Conservation (phyloP, 495 filamentous ascomycete species). For the Tuber umbilicatum region DNA sequence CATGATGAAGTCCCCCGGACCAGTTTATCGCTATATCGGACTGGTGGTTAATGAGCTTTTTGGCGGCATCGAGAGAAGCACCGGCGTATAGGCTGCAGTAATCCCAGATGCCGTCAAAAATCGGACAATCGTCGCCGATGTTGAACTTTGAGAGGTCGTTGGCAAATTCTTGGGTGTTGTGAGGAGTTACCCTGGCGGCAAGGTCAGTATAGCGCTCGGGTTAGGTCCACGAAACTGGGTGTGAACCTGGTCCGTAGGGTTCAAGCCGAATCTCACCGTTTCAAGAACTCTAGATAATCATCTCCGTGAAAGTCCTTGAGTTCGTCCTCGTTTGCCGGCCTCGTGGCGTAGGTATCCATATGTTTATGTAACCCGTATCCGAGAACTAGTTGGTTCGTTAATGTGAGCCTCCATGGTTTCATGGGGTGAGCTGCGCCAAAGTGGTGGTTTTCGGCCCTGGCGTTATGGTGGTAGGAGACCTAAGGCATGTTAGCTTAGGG, state of each 20-base stretch:
- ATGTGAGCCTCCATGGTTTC: constrained; percentile 95
- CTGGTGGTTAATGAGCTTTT: constrained; percentile 81
- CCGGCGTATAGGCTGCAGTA: constrained; percentile 97
- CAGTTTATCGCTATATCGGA: constrained; percentile 97
- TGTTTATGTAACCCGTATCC: constrained; percentile 90
- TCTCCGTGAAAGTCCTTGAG: constrained; percentile 75
- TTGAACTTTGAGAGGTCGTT: constrained; percentile 94
- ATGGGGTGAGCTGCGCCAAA: constrained; percentile 94
- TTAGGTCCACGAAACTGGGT: background rate
- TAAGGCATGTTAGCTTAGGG: constrained; percentile 11
- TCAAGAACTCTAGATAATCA: constrained; percentile 86
- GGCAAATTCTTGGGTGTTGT: constrained; percentile 88
- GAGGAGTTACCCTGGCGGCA: constrained; percentile 69
- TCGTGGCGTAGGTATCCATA: constrained; percentile 84
- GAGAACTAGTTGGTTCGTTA: constrained; percentile 89
- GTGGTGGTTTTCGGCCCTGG: constrained; percentile 91
- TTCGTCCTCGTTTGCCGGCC: constrained; percentile 78
- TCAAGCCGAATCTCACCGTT: constrained; percentile 49
- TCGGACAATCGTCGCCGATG: constrained; percentile 94
- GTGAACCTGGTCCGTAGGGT: constrained; percentile 44
- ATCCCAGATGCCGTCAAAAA: constrained; percentile 96
- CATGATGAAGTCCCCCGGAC: constrained; percentile 95
- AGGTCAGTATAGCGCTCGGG: background rate
- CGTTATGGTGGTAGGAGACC: constrained; percentile 95
- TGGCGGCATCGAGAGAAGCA: constrained; percentile 94